Evolutionary conservation across 2,329 filamentous ascomycete genomes (phyloP).

Genomic region (Aspergillus unguis): DNA sequence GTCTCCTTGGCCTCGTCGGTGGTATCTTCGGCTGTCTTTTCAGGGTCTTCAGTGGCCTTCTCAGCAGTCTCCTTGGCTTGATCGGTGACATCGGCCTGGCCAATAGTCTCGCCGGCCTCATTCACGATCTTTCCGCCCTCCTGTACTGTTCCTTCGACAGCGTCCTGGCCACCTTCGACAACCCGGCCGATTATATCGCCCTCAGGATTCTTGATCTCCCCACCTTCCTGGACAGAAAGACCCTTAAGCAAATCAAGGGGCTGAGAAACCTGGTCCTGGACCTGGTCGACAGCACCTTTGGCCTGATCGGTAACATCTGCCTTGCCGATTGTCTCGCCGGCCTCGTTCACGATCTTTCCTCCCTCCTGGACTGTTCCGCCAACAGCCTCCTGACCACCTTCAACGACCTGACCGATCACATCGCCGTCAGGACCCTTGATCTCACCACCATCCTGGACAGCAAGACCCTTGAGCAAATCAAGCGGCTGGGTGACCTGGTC

Average conservation of each 20-base stretch:
- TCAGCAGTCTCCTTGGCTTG: conserved; percentile 3
- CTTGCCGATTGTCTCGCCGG: conserved; percentile 37
- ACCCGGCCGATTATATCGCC: conserved; percentile 5
- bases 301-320: conserved; percentile 29
- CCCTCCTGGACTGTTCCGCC: conserved; percentile 34
- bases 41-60: not conserved
- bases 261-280: conserved; percentile 10
- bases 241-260: conserved; percentile 5
- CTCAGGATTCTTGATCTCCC: conserved; percentile 4
- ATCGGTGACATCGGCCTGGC: conserved; percentile 30
- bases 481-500: not conserved
- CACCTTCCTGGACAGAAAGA: not conserved
- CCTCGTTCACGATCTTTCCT: conserved; percentile 32
- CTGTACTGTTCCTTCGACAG: conserved; percentile 26
- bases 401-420: conserved; percentile 5
- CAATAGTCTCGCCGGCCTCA: conserved; percentile 35
- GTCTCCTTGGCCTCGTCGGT: conserved; percentile 16
- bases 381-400: conserved; percentile 4
- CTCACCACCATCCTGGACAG: conserved; percentile 1
- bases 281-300: conserved; percentile 25
- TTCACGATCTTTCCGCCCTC: conserved; percentile 35
- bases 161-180: conserved; percentile 5
- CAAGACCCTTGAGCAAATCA: conserved; percentile 1
- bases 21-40: conserved; percentile 28
- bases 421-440: conserved; percentile 7